Percentiles rank a stretch among this genome's conserved stretches.
These are phyloP conservation scores for Claviceps sp. DNA, from an alignment of 2,329 filamentous ascomycete species.

Conservation along the genomic window DNA sequence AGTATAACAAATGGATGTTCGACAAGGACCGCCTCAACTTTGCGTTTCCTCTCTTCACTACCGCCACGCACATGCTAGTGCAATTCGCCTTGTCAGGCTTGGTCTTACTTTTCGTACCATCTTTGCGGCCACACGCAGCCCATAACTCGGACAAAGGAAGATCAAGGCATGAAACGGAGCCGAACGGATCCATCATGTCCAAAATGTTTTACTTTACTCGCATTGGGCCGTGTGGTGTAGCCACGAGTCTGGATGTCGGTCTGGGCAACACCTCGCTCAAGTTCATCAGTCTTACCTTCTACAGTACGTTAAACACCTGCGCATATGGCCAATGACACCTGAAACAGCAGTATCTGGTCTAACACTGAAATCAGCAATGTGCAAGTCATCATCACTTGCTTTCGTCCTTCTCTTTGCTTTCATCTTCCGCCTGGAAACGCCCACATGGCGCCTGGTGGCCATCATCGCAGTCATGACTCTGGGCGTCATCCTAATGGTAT, in stretches of 20 bases:
- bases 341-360: slow-evolving; percentile 6
- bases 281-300: slow-evolving; percentile 93
- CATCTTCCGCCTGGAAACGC: slow-evolving; percentile 77
- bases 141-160: slow-evolving; percentile 35
- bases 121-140: slow-evolving; percentile 53
- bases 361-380: slow-evolving; percentile 55
- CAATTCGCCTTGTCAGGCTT: slow-evolving; percentile 71
- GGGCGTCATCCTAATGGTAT: slow-evolving; percentile 96
- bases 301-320: slow-evolving; percentile 44
- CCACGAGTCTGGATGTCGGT: slow-evolving; percentile 91
- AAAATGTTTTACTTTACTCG: slow-evolving; percentile 84
- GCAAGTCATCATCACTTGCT: slow-evolving; percentile 89
- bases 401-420: slow-evolving; percentile 96
- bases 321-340: neutral
- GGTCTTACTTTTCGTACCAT: slow-evolving; percentile 72
- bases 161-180: slow-evolving; percentile 38
- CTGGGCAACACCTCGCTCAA: slow-evolving; percentile 91
- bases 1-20: slow-evolving; percentile 99
- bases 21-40: slow-evolving; percentile 75
- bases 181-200: slow-evolving; percentile 57
- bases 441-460: slow-evolving; percentile 69
- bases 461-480: slow-evolving; percentile 88
- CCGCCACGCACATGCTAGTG: slow-evolving; percentile 87
- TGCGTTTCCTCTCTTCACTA: slow-evolving; percentile 88
- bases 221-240: slow-evolving; percentile 80